Conservation (phyloP, 2,329 filamentous ascomycete species). For the Cladophialophora carrionii region DNA sequence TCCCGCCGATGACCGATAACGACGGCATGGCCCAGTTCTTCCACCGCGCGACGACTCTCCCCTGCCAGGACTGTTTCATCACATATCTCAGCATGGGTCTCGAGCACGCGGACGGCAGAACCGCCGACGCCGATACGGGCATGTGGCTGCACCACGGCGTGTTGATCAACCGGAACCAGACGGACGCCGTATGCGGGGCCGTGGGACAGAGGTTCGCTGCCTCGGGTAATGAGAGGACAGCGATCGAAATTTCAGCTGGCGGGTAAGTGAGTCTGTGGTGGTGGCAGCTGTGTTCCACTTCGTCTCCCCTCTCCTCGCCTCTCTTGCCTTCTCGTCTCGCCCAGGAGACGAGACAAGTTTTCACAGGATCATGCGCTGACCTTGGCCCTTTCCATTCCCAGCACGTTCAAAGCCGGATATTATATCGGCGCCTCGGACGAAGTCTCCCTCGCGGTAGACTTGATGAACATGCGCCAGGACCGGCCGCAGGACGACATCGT, state of each 20-base stretch:
- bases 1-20: slow-evolving; percentile 25
- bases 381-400: neutral
- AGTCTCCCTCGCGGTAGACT: slow-evolving; percentile 19
- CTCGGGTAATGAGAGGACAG: slow-evolving; percentile 19
- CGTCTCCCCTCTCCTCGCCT: neutral
- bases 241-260: slow-evolving; percentile 12
- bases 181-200: slow-evolving; percentile 16
- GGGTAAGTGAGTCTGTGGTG: neutral
- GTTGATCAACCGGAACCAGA: slow-evolving; percentile 22
- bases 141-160: slow-evolving; percentile 41
- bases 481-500: slow-evolving; percentile 17
- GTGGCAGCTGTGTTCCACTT: neutral
- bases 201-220: slow-evolving; percentile 18
- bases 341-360: neutral
- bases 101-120: slow-evolving; percentile 41
- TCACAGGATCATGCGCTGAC: neutral
- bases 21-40: slow-evolving; percentile 23
- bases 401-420: slow-evolving; percentile 15
- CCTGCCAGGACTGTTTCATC: slow-evolving; percentile 35
- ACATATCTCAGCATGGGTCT: slow-evolving; percentile 40
- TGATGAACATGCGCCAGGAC: slow-evolving; percentile 25
- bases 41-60: slow-evolving; percentile 17
- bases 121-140: slow-evolving; percentile 42
- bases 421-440: slow-evolving; percentile 20
- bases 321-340: neutral